phyloP scores from a whole-genome alignment of 2,329 filamentous ascomycete genomes.

The Cladosporium sp. region DNA sequence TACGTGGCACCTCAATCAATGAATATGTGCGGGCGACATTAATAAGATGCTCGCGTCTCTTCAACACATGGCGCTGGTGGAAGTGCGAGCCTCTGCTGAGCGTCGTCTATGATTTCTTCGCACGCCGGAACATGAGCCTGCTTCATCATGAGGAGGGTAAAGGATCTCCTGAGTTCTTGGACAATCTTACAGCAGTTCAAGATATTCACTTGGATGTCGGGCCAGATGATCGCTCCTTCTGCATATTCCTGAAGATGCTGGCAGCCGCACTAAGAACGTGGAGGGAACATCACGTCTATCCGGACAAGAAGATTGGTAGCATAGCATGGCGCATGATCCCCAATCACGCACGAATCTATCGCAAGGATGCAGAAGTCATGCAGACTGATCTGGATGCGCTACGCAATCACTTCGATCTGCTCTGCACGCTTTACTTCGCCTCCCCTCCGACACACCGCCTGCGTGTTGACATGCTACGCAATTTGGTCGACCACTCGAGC shows the following conservation, averaged over 20 bases:
- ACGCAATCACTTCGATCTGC: constrained; percentile 59
- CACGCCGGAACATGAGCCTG: constrained; percentile 48
- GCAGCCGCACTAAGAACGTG: constrained; percentile 48
- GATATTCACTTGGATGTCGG: constrained; percentile 41
- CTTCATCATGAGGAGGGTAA: constrained; percentile 49
- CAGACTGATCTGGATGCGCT: constrained; percentile 54
- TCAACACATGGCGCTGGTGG: constrained; percentile 55
- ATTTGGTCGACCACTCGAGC: constrained; percentile 52
- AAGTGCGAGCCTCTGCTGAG: constrained; percentile 52
- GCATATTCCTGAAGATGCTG: constrained; percentile 56
- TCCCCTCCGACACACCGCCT: constrained; percentile 52
- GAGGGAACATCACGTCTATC: constrained; percentile 36
- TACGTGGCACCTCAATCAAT: constrained; percentile 46
- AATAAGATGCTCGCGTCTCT: constrained; percentile 50
- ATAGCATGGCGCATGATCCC: constrained; percentile 56
- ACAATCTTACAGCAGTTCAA: constrained; percentile 35
- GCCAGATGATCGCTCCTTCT: constrained; percentile 52
- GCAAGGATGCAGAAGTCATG: constrained; percentile 52
- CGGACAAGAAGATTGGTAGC: constrained; percentile 52
- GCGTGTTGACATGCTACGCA: constrained; percentile 47
- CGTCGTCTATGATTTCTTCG: constrained; percentile 57
- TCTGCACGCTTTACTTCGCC: constrained; percentile 57
- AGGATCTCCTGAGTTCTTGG: constrained; percentile 53
- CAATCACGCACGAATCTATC: constrained; percentile 57
- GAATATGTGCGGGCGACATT: constrained; percentile 51